Percentiles rank a stretch among this genome's conserved stretches.
These are phyloP conservation scores for Taiozyma sp. DNA, from an alignment of 1,139 yeast genomes.

Conservation along the genomic window DNA sequence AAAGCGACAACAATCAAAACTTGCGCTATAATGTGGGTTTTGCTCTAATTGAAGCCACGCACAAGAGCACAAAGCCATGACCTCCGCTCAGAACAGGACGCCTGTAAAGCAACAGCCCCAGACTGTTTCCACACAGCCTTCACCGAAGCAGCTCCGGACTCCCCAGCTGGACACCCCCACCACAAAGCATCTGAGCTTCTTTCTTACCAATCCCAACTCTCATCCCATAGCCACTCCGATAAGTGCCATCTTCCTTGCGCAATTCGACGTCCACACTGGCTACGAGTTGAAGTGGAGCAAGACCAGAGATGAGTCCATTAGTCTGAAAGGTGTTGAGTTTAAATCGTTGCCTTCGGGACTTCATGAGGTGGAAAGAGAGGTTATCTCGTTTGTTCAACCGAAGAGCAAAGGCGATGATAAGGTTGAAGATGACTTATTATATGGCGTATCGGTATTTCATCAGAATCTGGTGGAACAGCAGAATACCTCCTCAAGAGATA, in stretches of 20 bases:
- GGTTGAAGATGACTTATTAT: conserved; percentile 24
- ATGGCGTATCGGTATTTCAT: conserved; percentile 46
- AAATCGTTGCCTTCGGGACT: conserved; percentile 80
- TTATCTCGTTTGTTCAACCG: conserved; percentile 44
- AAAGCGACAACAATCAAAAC: not conserved
- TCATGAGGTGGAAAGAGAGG: conserved; percentile 57
- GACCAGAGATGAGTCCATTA: conserved; percentile 20
- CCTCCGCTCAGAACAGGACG: not conserved
- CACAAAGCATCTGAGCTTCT: not conserved
- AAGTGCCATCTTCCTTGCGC: conserved; percentile 51
- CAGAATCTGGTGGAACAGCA: conserved; percentile 33
- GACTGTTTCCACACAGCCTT: not conserved
- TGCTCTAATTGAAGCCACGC: not conserved
- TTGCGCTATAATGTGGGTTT: not conserved
- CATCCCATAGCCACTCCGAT: conserved; percentile 25
- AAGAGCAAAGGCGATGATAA: conserved; percentile 27
- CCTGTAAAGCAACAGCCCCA: not conserved
- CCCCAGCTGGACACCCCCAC: not conserved
- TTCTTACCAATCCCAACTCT: not conserved
- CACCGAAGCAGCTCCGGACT: not conserved
- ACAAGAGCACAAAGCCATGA: not conserved
- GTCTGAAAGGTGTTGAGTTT: conserved; percentile 52
- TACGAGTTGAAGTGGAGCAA: conserved; percentile 56
- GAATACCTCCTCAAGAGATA: conserved; percentile 34
- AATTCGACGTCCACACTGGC: conserved; percentile 62